Evolutionary conservation across 1,139 yeast species (phyloP).

Genomic region (Magnusiomyces fungicola): DNA sequence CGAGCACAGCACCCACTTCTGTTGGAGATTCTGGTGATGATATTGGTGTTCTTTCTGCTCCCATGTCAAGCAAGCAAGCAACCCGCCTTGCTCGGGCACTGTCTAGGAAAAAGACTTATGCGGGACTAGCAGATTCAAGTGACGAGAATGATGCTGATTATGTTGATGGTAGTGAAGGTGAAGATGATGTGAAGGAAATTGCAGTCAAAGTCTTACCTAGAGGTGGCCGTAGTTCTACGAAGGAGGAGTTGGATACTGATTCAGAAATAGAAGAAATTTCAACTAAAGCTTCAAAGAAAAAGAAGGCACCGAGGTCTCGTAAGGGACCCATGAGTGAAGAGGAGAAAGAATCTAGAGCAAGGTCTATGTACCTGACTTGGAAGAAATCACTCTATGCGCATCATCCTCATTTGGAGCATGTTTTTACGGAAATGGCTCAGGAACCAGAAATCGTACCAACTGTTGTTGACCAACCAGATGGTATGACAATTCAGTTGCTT

Average conservation of each 20-base stretch:
- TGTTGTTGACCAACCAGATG: conserved; percentile 69
- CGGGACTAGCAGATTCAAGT: not conserved
- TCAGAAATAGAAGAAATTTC: not conserved
- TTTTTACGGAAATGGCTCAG: conserved; percentile 55
- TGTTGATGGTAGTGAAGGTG: not conserved
- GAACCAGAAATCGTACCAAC: conserved; percentile 40
- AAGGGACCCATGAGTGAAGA: not conserved
- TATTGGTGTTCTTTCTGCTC: not conserved
- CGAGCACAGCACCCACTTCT: not conserved
- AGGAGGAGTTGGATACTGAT: not conserved
- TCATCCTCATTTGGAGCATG: conserved; percentile 71
- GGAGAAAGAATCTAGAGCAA: not conserved
- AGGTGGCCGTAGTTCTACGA: too few relatives aligned
- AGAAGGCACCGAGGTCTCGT: not conserved
- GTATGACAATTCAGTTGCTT: conserved; percentile 62
- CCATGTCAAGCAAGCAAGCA: conserved; percentile 3
- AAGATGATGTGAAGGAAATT: not conserved
- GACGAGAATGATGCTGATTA: not conserved
- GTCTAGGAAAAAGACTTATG: not conserved
- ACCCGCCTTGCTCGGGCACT: too few relatives aligned
- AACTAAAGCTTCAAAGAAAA: not conserved
- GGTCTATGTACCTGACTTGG: not conserved
- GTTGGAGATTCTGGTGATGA: not conserved
- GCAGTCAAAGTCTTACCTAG: not conserved
- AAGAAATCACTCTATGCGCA: conserved; percentile 44